Conservation (phyloP, 2,329 filamentous ascomycete genomes). For the Epichloe festucae region DNA sequence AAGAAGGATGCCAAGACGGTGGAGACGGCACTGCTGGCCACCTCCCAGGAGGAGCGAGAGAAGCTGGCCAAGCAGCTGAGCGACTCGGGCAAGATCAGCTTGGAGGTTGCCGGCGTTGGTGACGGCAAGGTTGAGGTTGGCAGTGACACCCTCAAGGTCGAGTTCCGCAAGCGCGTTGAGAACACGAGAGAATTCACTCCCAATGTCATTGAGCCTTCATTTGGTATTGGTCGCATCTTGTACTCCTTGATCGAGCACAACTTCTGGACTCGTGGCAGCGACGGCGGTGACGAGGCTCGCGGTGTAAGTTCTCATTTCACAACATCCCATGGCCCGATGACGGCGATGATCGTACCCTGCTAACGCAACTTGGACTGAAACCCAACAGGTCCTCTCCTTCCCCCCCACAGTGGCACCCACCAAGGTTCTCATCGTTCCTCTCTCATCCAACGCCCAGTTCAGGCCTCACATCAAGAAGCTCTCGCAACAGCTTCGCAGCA, state of each 20-base stretch:
- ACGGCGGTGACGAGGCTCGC: constrained; percentile 57
- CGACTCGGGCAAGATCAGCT: constrained; percentile 58
- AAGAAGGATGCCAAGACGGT: constrained; percentile 88
- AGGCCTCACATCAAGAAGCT: constrained; percentile 61
- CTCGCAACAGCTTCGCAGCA: constrained; percentile 60
- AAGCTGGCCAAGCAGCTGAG: constrained; percentile 62
- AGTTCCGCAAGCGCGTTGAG: constrained; percentile 70
- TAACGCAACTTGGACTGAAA: constrained; percentile 8
- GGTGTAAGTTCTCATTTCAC: constrained; percentile 48
- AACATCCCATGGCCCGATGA: neutral
- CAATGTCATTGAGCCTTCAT: constrained; percentile 94
- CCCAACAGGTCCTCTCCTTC: constrained; percentile 37
- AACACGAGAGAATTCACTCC: constrained; percentile 84
- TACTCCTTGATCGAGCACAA: constrained; percentile 89
- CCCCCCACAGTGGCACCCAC: constrained; percentile 68
- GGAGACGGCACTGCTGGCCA: constrained; percentile 61
- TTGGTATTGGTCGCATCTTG: constrained; percentile 89
- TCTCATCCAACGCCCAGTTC: constrained; percentile 73
- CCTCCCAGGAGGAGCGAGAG: constrained; percentile 71
- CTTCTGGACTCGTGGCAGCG: constrained; percentile 72
- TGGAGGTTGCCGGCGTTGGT: constrained; percentile 56
- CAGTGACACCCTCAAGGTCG: constrained; percentile 70
- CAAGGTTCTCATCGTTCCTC: constrained; percentile 83
- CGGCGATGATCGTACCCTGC: neutral
- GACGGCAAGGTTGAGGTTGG: constrained; percentile 67